Evolutionary conservation across 1,139 yeast genomes (phyloP), one percentile per base, ranked within the genome.

Genomic region (Candida freyschussii): DNA sequence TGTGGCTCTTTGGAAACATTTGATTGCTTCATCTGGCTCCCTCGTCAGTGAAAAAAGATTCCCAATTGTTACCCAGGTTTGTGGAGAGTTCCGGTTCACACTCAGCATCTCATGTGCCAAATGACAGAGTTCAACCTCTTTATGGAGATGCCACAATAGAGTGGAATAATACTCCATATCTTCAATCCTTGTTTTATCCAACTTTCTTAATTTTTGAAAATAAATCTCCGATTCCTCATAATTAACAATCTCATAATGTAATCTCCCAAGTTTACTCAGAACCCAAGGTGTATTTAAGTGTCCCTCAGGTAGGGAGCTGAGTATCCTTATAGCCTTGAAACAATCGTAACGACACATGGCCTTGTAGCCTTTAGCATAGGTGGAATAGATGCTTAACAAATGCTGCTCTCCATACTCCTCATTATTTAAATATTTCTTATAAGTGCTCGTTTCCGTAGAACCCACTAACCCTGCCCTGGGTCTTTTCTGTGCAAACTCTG

Each of bases 111-210:
- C 96, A 51, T 84, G 86, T 6, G 96, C 85, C 39, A 93, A 64
- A 50, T 71, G 78, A 15, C 94, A 79, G 32, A 91, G 65, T 37
- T 81, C 91, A n/a, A 77, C 75, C 38, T 83, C 89, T 47, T 80
- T 81, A 39, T 83, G 87, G 34, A 87, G 62, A 60, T 91, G 98
- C 99, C 99, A 91, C 39, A 91, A 65, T 22, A 87, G 63, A 0
- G 97, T 91, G 1, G 96, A 85, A 52, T 75, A 87, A 50, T 79
- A 77, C 52, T 91, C 97, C 94, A 91, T 86, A 53, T 87, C 97
- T 40, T 77, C 78, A 17, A 81, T 56, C 36, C 97, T 66, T n/a
- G 91, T 82, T 27, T 93, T 72, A 57, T 87, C 96, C 16, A 78
- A 41, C 36, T 62, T 63, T 32, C 96, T 69, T 35, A 91, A 63